phyloP scores from a whole-genome alignment of 2,329 filamentous ascomycete species.

The Fusarium sp. region DNA sequence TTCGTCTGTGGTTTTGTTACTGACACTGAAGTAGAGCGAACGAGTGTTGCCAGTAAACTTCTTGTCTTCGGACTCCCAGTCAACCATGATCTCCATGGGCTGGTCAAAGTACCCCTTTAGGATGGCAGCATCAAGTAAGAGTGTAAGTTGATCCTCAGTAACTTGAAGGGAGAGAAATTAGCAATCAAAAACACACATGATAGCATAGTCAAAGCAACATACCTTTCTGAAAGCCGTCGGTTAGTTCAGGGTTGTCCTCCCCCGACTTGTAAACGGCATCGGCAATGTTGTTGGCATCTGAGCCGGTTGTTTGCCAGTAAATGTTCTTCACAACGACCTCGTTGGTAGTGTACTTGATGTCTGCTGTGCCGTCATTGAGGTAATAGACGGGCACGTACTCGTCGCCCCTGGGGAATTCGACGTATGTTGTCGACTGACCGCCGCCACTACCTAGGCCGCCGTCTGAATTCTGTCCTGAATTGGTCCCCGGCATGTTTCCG shows the following conservation, averaged over 20 bases:
- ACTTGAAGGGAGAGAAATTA: not conserved
- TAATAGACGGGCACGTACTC: not conserved
- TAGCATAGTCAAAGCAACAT: not conserved
- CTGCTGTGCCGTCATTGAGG: not conserved
- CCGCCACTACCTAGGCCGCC: not conserved
- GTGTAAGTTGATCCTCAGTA: not conserved
- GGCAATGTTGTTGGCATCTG: not conserved
- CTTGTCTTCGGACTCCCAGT: constrained; percentile 11
- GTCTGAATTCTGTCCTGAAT: not conserved
- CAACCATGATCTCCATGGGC: constrained; percentile 14
- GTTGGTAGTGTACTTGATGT: not conserved
- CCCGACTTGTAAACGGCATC: not conserved
- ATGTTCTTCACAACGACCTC: not conserved
- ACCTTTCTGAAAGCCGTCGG: not conserved
- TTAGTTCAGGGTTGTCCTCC: not conserved
- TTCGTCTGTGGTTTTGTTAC: not conserved
- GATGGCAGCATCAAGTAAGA: not conserved
- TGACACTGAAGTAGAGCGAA: constrained; percentile 26
- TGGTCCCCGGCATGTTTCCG: not conserved
- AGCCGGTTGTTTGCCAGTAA: not conserved
- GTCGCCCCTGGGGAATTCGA: not conserved
- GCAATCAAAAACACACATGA: not conserved
- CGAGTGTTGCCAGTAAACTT: not conserved
- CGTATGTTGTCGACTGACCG: not conserved
- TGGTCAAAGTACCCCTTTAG: not conserved